phyloP scores from a whole-genome alignment of 2,329 filamentous ascomycete species.

The Didymella pinodella region DNA sequence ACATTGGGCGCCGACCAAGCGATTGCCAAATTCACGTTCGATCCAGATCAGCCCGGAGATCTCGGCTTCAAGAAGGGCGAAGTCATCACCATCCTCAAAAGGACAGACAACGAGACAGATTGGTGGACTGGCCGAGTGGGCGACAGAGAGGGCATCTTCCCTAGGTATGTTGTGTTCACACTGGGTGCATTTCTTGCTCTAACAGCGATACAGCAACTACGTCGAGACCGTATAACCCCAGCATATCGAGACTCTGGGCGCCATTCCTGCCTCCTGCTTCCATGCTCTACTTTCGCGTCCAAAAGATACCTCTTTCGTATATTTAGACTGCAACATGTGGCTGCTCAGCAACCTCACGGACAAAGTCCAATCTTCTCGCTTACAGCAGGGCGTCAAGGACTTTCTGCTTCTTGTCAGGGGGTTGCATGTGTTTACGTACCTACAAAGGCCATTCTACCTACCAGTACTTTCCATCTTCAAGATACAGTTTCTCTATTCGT shows the following conservation, averaged over 20 bases:
- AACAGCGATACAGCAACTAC: constrained; percentile 46
- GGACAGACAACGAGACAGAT: constrained; percentile 91
- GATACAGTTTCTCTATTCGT: background rate
- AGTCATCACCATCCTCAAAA: constrained; percentile 91
- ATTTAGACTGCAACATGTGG: constrained; percentile 22
- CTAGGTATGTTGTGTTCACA: constrained; percentile 63
- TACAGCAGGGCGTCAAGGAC: constrained; percentile 29
- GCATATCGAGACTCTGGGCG: background rate
- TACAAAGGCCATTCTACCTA: constrained; percentile 2
- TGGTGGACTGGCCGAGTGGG: constrained; percentile 98
- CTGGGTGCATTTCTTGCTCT: background rate
- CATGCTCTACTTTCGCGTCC: constrained; percentile 3
- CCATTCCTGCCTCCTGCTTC: constrained; percentile 7
- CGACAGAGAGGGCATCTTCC: constrained; percentile 87
- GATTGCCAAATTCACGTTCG: constrained; percentile 90
- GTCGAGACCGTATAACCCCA: constrained; percentile 46
- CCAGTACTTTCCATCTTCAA: background rate
- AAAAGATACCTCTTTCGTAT: constrained; percentile 25
- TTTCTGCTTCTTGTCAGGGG: background rate
- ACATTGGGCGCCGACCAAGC: constrained; percentile 75
- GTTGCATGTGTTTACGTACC: constrained; percentile 1
- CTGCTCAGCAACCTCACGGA: constrained; percentile 2
- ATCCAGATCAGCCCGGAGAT: constrained; percentile 91
- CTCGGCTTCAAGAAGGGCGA: constrained; percentile 97
- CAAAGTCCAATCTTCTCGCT: constrained; percentile 1